These are phyloP conservation scores for Penstemon davidsonii DNA, from an alignment of 257 asterid species.

Conservation along the genomic window DNA sequence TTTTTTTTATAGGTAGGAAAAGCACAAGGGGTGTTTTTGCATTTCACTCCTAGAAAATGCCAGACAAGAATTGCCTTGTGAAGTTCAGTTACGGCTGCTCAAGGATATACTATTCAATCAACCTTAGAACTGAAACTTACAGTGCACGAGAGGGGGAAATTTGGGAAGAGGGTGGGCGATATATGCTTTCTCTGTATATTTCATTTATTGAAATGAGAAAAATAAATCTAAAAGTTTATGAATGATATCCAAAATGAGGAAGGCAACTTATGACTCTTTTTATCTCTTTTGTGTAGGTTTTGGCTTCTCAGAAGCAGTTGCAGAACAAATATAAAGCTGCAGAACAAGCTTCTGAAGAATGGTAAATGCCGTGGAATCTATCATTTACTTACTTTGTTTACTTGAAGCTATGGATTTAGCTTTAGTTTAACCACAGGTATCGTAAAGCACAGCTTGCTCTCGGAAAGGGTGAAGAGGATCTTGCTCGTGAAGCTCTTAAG, in stretches of 20 bases:
- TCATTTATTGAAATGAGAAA: constrained; percentile 23
- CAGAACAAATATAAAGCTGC: constrained; percentile 89
- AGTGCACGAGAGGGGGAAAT: background rate
- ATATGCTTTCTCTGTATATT: constrained; percentile 20
- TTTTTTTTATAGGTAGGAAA: too few species aligned
- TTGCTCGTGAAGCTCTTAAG: constrained; percentile 98
- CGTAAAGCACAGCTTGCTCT: constrained; percentile 94
- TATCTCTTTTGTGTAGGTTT: constrained; percentile 55
- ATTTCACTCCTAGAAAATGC: background rate
- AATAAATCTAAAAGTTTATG: constrained; percentile 3
- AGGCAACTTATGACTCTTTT: constrained; percentile 21
- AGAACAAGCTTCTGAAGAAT: constrained; percentile 86
- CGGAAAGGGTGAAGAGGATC: constrained; percentile 90
- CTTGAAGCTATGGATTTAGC: constrained; percentile 24
- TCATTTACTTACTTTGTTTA: constrained; percentile 22
- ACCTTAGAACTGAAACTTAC: background rate
- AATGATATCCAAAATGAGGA: constrained; percentile 30
- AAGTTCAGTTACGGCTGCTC: background rate
- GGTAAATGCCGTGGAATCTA: constrained; percentile 45
- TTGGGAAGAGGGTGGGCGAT: constrained; percentile 2
- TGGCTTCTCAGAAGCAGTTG: constrained; percentile 95
- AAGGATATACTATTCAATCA: background rate
- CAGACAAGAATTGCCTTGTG: background rate
- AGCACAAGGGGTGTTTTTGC: too few species aligned
- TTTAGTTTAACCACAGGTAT: constrained; percentile 60